Conservation (phyloP, 2,329 filamentous ascomycete genomes). For the Akanthomyces muscarius region DNA sequence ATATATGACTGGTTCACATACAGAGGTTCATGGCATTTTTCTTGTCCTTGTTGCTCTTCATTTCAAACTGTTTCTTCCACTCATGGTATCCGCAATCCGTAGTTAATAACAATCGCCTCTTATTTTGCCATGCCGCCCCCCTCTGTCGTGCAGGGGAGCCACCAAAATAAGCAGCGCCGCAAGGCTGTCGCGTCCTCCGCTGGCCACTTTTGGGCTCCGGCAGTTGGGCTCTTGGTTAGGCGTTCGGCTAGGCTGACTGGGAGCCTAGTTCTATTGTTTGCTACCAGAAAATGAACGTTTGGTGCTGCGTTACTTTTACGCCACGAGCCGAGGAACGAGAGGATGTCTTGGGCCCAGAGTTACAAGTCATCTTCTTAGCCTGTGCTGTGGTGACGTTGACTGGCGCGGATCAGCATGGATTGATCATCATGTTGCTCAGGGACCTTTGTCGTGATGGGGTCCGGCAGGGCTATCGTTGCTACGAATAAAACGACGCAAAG, state of each 20-base stretch:
- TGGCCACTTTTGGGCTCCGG: neutral
- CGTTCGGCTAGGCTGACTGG: constrained; percentile 8
- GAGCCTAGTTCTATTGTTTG: neutral
- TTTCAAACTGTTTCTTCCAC: no score
- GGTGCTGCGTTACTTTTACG: neutral
- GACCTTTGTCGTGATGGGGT: neutral
- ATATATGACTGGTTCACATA: no score
- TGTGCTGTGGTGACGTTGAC: neutral
- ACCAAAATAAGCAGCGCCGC: neutral
- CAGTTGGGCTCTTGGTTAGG: neutral
- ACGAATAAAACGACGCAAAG: no score
- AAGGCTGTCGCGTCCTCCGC: neutral
- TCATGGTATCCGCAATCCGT: no score
- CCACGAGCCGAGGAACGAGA: neutral
- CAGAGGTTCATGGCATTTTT: no score
- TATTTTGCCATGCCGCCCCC: no score
- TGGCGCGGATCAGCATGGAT: neutral
- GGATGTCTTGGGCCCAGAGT: neutral
- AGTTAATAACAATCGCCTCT: no score
- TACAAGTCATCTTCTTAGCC: neutral
- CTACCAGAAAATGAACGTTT: neutral
- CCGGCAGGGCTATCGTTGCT: no score
- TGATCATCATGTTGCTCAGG: neutral
- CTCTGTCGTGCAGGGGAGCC: neutral
- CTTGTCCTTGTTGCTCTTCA: no score